Conservation (phyloP, 176 grass and related monocot genomes). For the Eremochloa ophiuroides region DNA sequence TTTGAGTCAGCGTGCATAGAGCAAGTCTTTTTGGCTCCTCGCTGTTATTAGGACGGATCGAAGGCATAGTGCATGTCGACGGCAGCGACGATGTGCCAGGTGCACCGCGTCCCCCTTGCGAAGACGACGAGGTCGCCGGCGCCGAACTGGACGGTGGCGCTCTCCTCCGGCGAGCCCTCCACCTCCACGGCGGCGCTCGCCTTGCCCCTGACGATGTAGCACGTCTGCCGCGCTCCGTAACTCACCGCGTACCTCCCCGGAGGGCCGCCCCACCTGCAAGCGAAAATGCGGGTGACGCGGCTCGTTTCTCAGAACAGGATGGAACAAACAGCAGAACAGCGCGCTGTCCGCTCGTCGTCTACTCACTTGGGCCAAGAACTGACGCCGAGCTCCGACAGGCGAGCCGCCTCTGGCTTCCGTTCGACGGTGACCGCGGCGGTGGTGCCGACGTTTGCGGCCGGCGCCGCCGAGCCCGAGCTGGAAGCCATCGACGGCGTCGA, state of each 20-base stretch:
- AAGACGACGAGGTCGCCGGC: constrained; percentile 60
- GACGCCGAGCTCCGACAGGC: constrained; percentile 34
- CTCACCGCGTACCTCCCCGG: constrained; percentile 54
- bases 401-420: not conserved
- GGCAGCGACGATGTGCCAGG: constrained; percentile 57
- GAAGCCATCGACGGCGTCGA: constrained; percentile 27
- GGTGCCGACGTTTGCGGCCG: not conserved
- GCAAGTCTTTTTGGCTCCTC: not conserved
- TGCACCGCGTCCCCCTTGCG: constrained; percentile 54
- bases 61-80: constrained; percentile 75
- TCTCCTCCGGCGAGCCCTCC: constrained; percentile 40
- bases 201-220: constrained; percentile 60
- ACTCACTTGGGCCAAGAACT: constrained; percentile 39
- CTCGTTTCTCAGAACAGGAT: not conserved
- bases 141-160: constrained; percentile 27
- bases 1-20: too few relatives aligned
- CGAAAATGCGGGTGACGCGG: not conserved
- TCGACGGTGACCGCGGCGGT: not conserved
- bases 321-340: not conserved
- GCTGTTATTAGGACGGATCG: constrained; percentile 32
- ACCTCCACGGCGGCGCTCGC: constrained; percentile 41
- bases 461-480: not conserved
- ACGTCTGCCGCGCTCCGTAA: constrained; percentile 61
- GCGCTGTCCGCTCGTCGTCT: not conserved
- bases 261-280: constrained; percentile 61